Conservation (phyloP, 306 rosid genomes). For the Sicyos edulis region DNA sequence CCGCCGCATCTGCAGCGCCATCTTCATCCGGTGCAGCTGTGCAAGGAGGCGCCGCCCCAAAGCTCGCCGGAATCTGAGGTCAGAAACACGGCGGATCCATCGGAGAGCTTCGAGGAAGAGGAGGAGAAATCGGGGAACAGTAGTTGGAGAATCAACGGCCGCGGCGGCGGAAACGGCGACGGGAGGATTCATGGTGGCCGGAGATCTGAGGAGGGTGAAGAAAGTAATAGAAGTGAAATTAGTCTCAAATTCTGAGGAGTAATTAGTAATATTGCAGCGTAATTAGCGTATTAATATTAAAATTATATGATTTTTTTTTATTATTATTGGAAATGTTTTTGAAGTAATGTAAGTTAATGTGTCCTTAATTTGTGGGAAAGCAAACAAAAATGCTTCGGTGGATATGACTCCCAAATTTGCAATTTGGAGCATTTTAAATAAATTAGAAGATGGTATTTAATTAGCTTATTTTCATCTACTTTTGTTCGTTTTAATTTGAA, state of each 20-base stretch:
- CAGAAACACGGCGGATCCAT: constrained; percentile 42
- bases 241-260: constrained; percentile 1
- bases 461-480: background rate
- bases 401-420: background rate
- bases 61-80: constrained; percentile 59
- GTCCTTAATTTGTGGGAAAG: background rate
- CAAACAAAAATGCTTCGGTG: background rate
- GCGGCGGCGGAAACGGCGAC: constrained; percentile 54
- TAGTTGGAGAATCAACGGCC: constrained; percentile 86
- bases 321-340: background rate
- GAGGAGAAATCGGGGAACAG: constrained; percentile 87
- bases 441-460: background rate
- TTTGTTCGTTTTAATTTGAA: background rate
- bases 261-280: background rate
- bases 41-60: constrained; percentile 39
- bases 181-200: constrained; percentile 33
- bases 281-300: background rate
- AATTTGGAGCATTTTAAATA: background rate
- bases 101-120: constrained; percentile 89
- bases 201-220: constrained; percentile 17
- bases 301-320: background rate
- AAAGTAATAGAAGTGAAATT: constrained; percentile 8
- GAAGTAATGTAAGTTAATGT: background rate
- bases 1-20: constrained; percentile 53
- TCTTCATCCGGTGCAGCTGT: constrained; percentile 56